Base-by-base conservation (phyloP, 331 rosid genomes). In the Pyracantha coccinea region DNA sequence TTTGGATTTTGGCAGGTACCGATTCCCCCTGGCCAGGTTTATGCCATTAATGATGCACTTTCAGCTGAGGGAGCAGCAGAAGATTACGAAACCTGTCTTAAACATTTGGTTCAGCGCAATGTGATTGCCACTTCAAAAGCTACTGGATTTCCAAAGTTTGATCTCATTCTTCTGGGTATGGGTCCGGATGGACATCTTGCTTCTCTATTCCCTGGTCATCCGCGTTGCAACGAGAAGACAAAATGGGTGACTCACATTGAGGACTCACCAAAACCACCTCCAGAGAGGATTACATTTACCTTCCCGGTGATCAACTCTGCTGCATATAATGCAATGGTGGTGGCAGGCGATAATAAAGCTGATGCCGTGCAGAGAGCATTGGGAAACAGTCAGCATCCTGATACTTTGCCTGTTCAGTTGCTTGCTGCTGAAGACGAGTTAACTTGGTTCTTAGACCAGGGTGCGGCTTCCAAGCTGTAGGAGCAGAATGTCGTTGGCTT, bases 151-250 rank as follows among this genome's bases (percentile, higher is more conserved):
- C 98, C 98, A 33, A 93, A 87, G 83, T 89, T 90, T 35, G 97
- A 93, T 78, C 92, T 93, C 63, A 63, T 86, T 85, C 84, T 93
- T 19, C 82, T 93, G 11, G 98, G 92, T 10, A 89, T 90, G 97
- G 98, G 98, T 57, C 91, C 91, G 15, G 98, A 93, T 74, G 98
- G 98, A 31, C 96, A 90, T 6, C 81, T 93, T 35, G 98, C 89
- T 60, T 89, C 97, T 55, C 82, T 93, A 7, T 87, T 93, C 77
- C 97, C 93, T 4, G 87, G 89, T 16, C 87, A 90, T 61, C 85
- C 90, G 54, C 88, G 77, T 21, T 24, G 84, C 27, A 57, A 79
- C 3, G 98, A 93, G 80, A 82, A 79, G 11, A 60, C 75, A 28
- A 87, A 85, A 38, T 93, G 97, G 98, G 97, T 93, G 15, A 78